These are phyloP conservation scores for Calocybe gambosa DNA, from an alignment of 1,284 basidiomycete species.

Conservation along the genomic window DNA sequence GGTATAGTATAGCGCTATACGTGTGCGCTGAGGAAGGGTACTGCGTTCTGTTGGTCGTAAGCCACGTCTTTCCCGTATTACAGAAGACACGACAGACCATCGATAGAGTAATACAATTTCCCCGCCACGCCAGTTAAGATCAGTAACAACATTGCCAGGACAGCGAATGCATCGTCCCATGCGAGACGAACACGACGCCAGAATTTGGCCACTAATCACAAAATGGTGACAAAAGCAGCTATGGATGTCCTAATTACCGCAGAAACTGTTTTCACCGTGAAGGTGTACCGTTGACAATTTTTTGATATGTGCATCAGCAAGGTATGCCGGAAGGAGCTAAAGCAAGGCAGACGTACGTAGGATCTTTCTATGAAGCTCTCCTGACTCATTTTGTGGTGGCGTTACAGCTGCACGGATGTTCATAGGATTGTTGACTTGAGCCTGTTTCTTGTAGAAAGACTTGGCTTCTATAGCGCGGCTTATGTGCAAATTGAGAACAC, in stretches of 20 bases:
- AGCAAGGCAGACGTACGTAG: background rate
- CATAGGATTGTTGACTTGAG: background rate
- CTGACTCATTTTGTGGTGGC: background rate
- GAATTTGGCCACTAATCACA: conserved; percentile 1
- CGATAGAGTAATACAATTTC: conserved; percentile 2
- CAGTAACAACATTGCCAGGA: conserved; percentile 2
- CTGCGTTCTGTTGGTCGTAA: background rate
- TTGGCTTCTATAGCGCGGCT: too few species aligned
- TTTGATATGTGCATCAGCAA: background rate
- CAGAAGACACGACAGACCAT: background rate
- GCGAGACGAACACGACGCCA: conserved; percentile 1
- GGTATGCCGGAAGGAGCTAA: background rate
- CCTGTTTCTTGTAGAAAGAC: too few species aligned
- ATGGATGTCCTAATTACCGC: conserved; percentile 1
- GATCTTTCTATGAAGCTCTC: background rate
- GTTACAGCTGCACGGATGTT: background rate
- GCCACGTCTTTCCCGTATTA: background rate
- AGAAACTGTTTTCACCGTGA: background rate
- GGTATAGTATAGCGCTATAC: conserved; percentile 6
- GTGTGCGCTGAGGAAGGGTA: conserved; percentile 5
- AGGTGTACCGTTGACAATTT: background rate
- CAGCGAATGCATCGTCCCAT: conserved; percentile 9
- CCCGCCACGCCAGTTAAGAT: conserved; percentile 1
- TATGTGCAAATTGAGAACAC: too few species aligned
- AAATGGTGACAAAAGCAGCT: background rate